Evolutionary conservation across 176 grass and related monocot species (phyloP).

Genomic region (Leersia perrieri): DNA sequence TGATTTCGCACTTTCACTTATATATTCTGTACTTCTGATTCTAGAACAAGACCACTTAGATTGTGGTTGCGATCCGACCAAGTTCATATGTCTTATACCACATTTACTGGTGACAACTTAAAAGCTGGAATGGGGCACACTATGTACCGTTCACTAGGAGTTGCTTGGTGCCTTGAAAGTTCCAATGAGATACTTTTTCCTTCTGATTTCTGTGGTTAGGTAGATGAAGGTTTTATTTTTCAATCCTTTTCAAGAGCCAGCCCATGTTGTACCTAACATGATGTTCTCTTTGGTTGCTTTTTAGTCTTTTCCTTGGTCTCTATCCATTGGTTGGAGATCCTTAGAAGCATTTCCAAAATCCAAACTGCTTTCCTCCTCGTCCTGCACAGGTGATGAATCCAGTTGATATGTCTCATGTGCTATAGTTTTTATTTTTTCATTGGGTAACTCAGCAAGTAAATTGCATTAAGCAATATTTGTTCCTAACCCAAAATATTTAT

Average conservation of each 20-base stretch:
- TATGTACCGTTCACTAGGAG: constrained; percentile 31
- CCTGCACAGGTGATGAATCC: neutral
- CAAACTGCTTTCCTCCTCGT: constrained; percentile 6
- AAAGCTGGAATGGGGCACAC: constrained; percentile 23
- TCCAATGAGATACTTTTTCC: constrained; percentile 35
- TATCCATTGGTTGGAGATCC: constrained; percentile 34
- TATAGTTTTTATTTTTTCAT: constrained; percentile 1
- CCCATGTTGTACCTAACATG: constrained; percentile 35
- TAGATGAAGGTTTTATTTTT: constrained; percentile 25
- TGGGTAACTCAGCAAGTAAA: neutral
- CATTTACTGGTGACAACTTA: constrained; percentile 27
- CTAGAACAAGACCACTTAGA: neutral
- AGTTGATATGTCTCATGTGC: constrained; percentile 6
- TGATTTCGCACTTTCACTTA: neutral
- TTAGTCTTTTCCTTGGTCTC: constrained; percentile 41
- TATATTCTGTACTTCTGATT: neutral
- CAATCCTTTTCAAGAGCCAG: constrained; percentile 28
- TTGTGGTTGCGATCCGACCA: neutral
- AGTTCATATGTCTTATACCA: constrained; percentile 26
- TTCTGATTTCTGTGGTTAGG: constrained; percentile 41
- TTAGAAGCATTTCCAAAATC: constrained; percentile 26
- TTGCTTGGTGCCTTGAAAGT: constrained; percentile 22
- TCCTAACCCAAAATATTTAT: neutral
- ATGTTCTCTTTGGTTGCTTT: constrained; percentile 36
- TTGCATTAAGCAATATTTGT: neutral